Conservation (phyloP, 805 yeast species). For the Tetrapisispora arboricola region DNA sequence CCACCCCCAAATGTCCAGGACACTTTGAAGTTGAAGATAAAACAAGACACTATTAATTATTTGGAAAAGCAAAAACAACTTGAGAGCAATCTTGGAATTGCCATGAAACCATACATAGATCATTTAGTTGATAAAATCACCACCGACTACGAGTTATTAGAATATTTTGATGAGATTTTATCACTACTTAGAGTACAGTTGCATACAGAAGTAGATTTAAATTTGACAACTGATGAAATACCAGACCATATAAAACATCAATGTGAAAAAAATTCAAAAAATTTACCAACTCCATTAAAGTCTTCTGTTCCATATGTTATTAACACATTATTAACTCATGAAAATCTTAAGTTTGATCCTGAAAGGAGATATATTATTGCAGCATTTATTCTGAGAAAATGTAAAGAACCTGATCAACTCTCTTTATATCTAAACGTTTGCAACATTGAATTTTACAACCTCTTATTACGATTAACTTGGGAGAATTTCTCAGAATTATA, state of each 20-base stretch:
- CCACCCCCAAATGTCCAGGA: background rate
- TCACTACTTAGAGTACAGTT: conserved; percentile 6
- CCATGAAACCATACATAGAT: conserved; percentile 15
- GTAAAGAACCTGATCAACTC: conserved; percentile 19
- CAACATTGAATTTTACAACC: conserved; percentile 24
- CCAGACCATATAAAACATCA: conserved; percentile 9
- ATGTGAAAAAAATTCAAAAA: conserved; percentile 3
- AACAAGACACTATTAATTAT: conserved; percentile 5
- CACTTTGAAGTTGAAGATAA: background rate
- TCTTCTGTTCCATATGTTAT: conserved; percentile 21
- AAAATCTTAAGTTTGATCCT: conserved; percentile 11
- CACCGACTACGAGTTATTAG: conserved; percentile 21
- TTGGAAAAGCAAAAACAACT: conserved; percentile 17
- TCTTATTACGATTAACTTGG: conserved; percentile 23
- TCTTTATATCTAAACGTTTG: conserved; percentile 24
- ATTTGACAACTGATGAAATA: conserved; percentile 1
- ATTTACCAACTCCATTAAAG: conserved; percentile 22
- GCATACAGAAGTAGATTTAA: background rate
- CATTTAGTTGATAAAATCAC: conserved; percentile 7
- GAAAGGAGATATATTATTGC: conserved; percentile 21
- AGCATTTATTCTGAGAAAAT: conserved; percentile 20
- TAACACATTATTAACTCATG: conserved; percentile 11
- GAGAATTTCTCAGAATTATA: conserved; percentile 19
- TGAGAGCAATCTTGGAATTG: conserved; percentile 15
- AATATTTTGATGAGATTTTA: conserved; percentile 9